These are phyloP conservation scores for Umbelopsis isabellina DNA, from an alignment of 192 early-diverging fungal species.

Conservation along the genomic window DNA sequence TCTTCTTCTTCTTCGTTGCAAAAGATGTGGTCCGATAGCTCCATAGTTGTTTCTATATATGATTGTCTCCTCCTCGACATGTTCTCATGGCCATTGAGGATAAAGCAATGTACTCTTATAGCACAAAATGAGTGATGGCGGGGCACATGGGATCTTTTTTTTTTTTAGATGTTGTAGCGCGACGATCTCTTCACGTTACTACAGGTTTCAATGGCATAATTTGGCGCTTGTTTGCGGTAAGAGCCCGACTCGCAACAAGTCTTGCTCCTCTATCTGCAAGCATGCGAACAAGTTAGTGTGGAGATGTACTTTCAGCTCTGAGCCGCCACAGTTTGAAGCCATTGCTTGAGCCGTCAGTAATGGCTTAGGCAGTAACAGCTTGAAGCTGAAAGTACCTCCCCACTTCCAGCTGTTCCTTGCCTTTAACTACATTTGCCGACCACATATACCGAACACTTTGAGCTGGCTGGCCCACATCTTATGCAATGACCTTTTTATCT, in stretches of 20 bases:
- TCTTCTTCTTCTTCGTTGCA: not conserved
- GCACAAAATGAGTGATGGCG: not conserved
- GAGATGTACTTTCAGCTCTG: not conserved
- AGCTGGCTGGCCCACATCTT: not conserved
- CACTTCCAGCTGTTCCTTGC: not conserved
- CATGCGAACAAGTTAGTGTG: not conserved
- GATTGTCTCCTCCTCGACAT: not conserved
- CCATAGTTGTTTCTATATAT: constrained; percentile 19
- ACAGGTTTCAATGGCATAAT: too few relatives aligned
- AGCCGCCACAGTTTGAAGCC: not conserved
- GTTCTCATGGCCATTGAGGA: constrained; percentile 7
- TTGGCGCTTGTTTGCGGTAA: too few relatives aligned
- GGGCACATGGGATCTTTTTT: too few relatives aligned
- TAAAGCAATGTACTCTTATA: constrained; percentile 16
- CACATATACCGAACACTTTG: not conserved
- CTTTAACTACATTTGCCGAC: too few relatives aligned
- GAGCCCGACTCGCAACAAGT: too few relatives aligned
- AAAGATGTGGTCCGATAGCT: constrained; percentile 19
- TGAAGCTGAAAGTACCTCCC: not conserved
- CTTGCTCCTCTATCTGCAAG: not conserved
- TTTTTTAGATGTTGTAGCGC: not conserved
- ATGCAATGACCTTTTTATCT: not conserved
- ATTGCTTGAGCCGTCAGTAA: not conserved
- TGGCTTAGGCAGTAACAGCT: not conserved
- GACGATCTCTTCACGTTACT: too few relatives aligned